These are phyloP conservation scores for Colletotrichum sp. DNA, from an alignment of 2,329 filamentous ascomycete species.

Conservation along the genomic window DNA sequence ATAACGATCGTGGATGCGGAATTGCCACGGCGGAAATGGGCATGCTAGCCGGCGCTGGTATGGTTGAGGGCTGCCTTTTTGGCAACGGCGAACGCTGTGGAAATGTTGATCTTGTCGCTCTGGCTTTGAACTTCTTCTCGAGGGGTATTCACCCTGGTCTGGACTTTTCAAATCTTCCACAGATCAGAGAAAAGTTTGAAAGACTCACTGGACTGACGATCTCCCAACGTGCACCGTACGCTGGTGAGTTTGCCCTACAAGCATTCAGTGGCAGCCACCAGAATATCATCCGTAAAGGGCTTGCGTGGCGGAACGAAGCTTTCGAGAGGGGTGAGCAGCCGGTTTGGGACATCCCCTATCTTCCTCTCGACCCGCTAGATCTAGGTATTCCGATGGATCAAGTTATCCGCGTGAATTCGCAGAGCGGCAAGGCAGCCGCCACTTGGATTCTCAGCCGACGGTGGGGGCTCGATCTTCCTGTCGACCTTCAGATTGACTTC, in stretches of 20 bases:
- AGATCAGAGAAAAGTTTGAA: neutral
- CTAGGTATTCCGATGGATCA: neutral
- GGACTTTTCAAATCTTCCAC: neutral
- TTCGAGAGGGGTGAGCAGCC: neutral
- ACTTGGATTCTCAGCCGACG: neutral
- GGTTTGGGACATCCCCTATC: neutral
- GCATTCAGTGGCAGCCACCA: constrained; percentile 4
- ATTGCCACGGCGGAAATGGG: neutral
- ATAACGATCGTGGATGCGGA: neutral
- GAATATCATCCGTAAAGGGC: constrained; percentile 1
- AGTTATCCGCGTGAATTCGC: neutral
- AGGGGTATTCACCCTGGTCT: neutral
- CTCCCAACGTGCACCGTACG: neutral
- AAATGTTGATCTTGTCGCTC: neutral
- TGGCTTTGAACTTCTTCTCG: neutral
- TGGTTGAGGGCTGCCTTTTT: constrained; percentile 4
- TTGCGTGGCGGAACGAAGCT: neutral
- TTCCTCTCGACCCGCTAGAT: neutral
- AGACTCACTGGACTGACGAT: neutral
- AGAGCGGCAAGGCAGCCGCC: neutral
- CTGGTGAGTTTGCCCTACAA: neutral
- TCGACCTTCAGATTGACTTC: neutral
- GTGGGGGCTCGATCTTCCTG: neutral
- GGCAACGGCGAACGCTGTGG: neutral
- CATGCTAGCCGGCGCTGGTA: neutral